Evolutionary conservation across 257 asterid species (phyloP), one percentile per base, ranked within the genome.

Genomic region (Salvia hispanica): DNA sequence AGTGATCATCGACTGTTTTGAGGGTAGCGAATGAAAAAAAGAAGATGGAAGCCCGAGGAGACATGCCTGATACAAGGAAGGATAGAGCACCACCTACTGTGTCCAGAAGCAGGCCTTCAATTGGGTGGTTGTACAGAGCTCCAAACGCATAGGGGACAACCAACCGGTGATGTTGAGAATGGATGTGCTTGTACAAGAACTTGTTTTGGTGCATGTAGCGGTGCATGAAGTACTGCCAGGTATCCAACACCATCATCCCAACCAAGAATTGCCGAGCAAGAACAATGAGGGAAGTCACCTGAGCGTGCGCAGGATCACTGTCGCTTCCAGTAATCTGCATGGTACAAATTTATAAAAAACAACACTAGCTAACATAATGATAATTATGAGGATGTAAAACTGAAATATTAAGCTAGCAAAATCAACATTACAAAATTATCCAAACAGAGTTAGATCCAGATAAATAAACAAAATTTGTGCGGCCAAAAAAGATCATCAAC

Each of bases 161-260:
- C 5, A 93, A 89, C 2, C 95, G 88, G 62, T 90, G 97, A 47
- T 93, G 96, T 65, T 86, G 95, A 57, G 98, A 83, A 76, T 93
- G 97, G 78, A 90, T 85, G 62, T 93, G 96, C 13, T 82, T 79
- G 78, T 93, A 93, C 58, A 93, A 72, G 83, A 90, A 90, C 82
- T 90, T 90, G 94, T 93, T 90, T 68, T 78, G 86, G 82, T 93
- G 97, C 97, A 92, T 84, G 85, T 90, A 90, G 2, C 97, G 85
- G 79, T 92, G 98, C 96, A 84, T 84, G 73, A 90, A 90, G 71
- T 86, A 92, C 69, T 90, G 98, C 97, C 98, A 89, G 2, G 97
- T 90, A 62, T 90, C 98, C 16, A 92, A 66, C 3, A 88, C 86
- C 77, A 81, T 77, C 96, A 93, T 90, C 10, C 88, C 95, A 4